Evolutionary conservation across 75 land plant genomes (phyloP), one percentile per base, ranked within the genome.

Genomic region (Pinus tabuliformis): DNA sequence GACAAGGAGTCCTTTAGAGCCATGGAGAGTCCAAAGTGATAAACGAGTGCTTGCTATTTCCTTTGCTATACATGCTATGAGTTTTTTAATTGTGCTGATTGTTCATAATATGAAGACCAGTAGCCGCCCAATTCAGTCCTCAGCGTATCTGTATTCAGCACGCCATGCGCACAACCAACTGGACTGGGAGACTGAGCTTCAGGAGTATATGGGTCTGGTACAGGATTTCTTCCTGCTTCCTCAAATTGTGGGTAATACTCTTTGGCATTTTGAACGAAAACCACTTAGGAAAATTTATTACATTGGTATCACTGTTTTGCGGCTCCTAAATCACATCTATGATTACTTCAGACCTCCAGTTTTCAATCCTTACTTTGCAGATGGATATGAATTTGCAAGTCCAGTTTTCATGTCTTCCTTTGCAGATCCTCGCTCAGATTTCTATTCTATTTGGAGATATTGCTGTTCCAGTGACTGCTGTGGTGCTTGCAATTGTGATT

Each of bases 191-290:
- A 82, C 42, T 8, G 57, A 73, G 33, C 60, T 73, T 24, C n/a
- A 11, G 75, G 87, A 92, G 77, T 90, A 92, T 75, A 63, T 76
- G 0, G 95, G 90, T 57, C 79, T 92, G 36, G 86, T 90, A 54
- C 88, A 92, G 76, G 92, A 90, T 77, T 81, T 90, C 62, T 92
- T 88, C 85, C 75, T 92, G 52, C 84, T 92, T 56, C 95, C 92
- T 57, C 92, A 90, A 66, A 78, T 91, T 17, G 76, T 89, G 39
- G 93, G 88, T 28, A 86, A 86, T 59, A 20, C 73, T 24, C 8
- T 91, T 12, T 88, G 93, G 89, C 76, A 79, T 57, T 76, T 85
- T 20, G 63, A 82, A 39, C 72, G 86, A 21, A 85, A 85, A 70
- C 92, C 92, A 6, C 81, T 91, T 13, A 77, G 86, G 54, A 83